Conservation (phyloP, 768 basidiomycete genomes). For the Pleurotus giganteus region DNA sequence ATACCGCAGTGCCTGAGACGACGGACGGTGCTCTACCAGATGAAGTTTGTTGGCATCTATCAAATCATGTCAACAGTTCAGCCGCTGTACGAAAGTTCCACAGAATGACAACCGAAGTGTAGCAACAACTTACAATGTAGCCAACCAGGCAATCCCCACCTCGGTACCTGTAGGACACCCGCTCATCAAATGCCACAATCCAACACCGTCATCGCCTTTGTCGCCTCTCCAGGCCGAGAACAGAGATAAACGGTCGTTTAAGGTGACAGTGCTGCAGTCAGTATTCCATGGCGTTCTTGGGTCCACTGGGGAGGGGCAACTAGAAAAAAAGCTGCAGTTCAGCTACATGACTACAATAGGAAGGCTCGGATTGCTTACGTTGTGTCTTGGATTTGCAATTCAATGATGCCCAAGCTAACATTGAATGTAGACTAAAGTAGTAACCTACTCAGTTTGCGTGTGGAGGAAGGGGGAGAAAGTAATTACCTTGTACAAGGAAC, state of each 20-base stretch:
- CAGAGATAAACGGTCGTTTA: slow-evolving; percentile 71
- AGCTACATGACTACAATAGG: slow-evolving; percentile 1
- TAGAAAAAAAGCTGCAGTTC: slow-evolving; percentile 20
- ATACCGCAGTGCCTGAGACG: slow-evolving; percentile 82
- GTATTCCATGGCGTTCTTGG: slow-evolving; percentile 71
- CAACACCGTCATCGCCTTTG: slow-evolving; percentile 70
- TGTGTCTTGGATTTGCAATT: slow-evolving; percentile 68
- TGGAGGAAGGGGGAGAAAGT: slow-evolving; percentile 10
- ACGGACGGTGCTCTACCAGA: slow-evolving; percentile 43
- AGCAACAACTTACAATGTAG: slow-evolving; percentile 53
- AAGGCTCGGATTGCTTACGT: slow-evolving; percentile 31
- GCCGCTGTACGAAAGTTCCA: slow-evolving; percentile 6
- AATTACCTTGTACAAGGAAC: slow-evolving; percentile 62
- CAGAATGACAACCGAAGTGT: neutral
- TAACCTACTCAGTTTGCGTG: slow-evolving; percentile 6
- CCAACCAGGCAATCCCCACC: slow-evolving; percentile 88
- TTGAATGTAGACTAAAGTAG: slow-evolving; percentile 67
- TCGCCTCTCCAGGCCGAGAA: slow-evolving; percentile 83
- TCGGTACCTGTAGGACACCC: slow-evolving; percentile 79
- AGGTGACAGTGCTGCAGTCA: slow-evolving; percentile 53
- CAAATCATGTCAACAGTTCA: neutral
- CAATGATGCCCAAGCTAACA: slow-evolving; percentile 79
- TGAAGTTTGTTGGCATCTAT: slow-evolving; percentile 55
- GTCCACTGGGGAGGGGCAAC: slow-evolving; percentile 61
- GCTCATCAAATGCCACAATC: slow-evolving; percentile 89